A percentile compares a stretch with the other conserved stretches of the same genome.
These are phyloP conservation scores for Hymenoscyphus linearis DNA, from an alignment of 2,329 filamentous ascomycete genomes.

Conservation along the genomic window DNA sequence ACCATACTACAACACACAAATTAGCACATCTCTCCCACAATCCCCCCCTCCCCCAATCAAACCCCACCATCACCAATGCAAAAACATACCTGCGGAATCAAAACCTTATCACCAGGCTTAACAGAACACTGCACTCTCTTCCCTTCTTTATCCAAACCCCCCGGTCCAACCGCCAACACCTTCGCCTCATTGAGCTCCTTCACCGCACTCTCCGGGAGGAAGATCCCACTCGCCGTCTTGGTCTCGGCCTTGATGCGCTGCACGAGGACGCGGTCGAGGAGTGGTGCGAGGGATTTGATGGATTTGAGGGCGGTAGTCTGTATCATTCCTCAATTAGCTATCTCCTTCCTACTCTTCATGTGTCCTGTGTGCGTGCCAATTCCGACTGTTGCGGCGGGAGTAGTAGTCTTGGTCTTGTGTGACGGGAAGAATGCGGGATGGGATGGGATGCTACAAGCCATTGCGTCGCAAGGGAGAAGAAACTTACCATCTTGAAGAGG, in stretches of 20 bases:
- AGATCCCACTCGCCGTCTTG: slow-evolving; percentile 95
- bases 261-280: slow-evolving; percentile 96
- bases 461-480: too few species aligned
- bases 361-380: neutral
- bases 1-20: slow-evolving; percentile 59
- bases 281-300: slow-evolving; percentile 89
- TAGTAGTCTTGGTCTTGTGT: neutral
- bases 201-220: slow-evolving; percentile 91
- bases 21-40: neutral
- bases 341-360: neutral
- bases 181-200: slow-evolving; percentile 98
- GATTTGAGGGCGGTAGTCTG: slow-evolving; percentile 77
- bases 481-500: slow-evolving; percentile 23
- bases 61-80: neutral
- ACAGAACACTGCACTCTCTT: slow-evolving; percentile 85
- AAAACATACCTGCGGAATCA: slow-evolving; percentile 81
- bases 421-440: too few species aligned
- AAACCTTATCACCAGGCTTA: slow-evolving; percentile 76
- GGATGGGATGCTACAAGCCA: neutral
- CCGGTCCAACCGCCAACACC: slow-evolving; percentile 91
- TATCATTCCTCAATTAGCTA: neutral
- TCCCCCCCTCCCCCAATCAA: neutral
- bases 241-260: slow-evolving; percentile 96
- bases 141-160: slow-evolving; percentile 80
- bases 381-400: neutral